phyloP scores from a whole-genome alignment of 2,329 filamentous ascomycete genomes.

The Aspergillus sp. region DNA sequence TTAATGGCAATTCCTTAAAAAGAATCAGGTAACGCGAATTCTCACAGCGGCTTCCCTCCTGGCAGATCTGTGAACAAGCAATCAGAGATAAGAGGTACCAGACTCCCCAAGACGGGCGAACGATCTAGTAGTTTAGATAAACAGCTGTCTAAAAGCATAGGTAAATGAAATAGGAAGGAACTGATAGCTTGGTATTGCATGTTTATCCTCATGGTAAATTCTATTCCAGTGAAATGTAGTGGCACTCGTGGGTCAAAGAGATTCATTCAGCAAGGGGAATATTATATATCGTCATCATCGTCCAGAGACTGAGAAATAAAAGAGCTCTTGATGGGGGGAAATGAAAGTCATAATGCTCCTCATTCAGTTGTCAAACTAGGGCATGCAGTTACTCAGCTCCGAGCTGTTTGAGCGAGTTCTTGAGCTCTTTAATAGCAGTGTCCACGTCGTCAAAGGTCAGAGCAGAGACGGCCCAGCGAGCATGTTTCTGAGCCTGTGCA shows the following conservation, averaged over 20 bases:
- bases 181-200: background rate
- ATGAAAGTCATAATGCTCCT: background rate
- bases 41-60: no score
- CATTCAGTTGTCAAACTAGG: background rate
- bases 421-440: slow-evolving; percentile 83
- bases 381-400: slow-evolving; percentile 56
- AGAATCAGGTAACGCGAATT: no score
- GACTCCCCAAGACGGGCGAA: no score
- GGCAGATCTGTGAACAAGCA: no score
- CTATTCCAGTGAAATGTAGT: background rate
- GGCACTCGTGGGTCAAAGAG: background rate
- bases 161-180: no score
- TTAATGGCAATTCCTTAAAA: no score
- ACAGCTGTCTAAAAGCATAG: no score
- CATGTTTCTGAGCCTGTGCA: slow-evolving; percentile 85
- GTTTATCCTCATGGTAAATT: background rate
- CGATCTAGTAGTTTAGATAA: no score
- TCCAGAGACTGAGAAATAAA: background rate
- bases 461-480: slow-evolving; percentile 94
- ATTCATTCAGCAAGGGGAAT: background rate
- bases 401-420: slow-evolving; percentile 68
- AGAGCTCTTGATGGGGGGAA: background rate
- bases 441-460: slow-evolving; percentile 94
- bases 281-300: background rate
- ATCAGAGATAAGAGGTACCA: no score